Base-by-base conservation (phyloP, 768 basidiomycete species). In the Suillus subluteus region DNA sequence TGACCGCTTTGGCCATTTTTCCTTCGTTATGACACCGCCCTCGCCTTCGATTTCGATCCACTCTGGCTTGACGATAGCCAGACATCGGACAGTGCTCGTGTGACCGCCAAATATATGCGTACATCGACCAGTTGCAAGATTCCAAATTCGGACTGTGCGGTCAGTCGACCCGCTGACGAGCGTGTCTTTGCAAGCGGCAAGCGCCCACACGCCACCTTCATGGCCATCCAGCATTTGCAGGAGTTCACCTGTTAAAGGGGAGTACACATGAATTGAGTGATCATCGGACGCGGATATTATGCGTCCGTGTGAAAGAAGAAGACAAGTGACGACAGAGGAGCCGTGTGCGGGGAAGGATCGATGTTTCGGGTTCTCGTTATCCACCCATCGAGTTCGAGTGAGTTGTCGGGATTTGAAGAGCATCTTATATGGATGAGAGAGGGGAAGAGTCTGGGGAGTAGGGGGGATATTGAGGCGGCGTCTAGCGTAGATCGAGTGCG, bases 261-360 rank as follows among this genome's bases (percentile, higher is more conserved):
- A 91, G 76, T 97, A 98, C 56, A 99, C 89, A 73, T 96, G 94
- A 73, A 99, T 98, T 4, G 95, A 93, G 72, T 98, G 95, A 78
- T 98, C 96, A 77, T 99, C 97, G 0, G 95, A 97, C 13, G 97
- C 96, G 13, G 94, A 96, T 73, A 99, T 95, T 79, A 99, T 95
- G 67, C 96, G 94, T 38, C 93, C 92, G 67, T 89, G 88, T 61
- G 97, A 98, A 81, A 99, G 94, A 72, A 98, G 87, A 56, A 98
- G 88, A 76, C 96, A 98, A 50, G 97, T 99, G 75, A 99, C 95
- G 68, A 98, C 97, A 30, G 91, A 89, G 55, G 87, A 87, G 0
- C 95, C 94, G 71, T 96, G 93, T 13, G 96, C 96, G 1, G 91
- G 85, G 81, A 99, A 97, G 5, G 90, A 89, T 62, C 90, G 82